Percentiles rank a stretch among this genome's conserved stretches.
Conservation (phyloP, 2,329 filamentous ascomycete genomes). For the Metarhizium humberi region DNA sequence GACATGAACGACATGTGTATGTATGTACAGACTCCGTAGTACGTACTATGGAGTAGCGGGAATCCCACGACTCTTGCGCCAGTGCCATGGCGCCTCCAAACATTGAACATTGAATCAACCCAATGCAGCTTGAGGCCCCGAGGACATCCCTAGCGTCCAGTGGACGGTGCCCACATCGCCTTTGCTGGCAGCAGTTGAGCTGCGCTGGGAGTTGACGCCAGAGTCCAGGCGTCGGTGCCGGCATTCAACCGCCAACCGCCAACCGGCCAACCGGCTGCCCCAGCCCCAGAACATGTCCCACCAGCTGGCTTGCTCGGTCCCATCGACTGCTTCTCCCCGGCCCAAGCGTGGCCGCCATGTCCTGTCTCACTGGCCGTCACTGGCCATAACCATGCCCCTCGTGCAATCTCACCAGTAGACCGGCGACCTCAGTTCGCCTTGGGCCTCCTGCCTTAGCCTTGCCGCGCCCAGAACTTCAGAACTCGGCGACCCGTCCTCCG, state of each 20-base stretch:
- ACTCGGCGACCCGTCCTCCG: neutral
- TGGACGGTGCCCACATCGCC: neutral
- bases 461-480: neutral
- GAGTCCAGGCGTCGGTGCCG: neutral
- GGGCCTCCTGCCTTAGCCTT: neutral
- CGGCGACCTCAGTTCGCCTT: neutral
- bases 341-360: no score
- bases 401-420: no score
- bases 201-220: no score
- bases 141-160: neutral
- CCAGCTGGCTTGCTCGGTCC: neutral
- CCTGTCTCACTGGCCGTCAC: neutral
- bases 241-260: neutral
- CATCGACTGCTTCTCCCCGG: neutral
- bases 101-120: neutral
- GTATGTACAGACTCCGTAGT: neutral
- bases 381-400: neutral
- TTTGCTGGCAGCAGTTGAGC: neutral
- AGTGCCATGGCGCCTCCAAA: neutral
- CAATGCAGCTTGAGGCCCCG: neutral
- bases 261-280: neutral
- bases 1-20: no score
- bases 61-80: neutral
- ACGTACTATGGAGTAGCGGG: neutral
- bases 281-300: neutral